phyloP scores from a whole-genome alignment of 2,329 filamentous ascomycete genomes.

The Elsinoe batatas region DNA sequence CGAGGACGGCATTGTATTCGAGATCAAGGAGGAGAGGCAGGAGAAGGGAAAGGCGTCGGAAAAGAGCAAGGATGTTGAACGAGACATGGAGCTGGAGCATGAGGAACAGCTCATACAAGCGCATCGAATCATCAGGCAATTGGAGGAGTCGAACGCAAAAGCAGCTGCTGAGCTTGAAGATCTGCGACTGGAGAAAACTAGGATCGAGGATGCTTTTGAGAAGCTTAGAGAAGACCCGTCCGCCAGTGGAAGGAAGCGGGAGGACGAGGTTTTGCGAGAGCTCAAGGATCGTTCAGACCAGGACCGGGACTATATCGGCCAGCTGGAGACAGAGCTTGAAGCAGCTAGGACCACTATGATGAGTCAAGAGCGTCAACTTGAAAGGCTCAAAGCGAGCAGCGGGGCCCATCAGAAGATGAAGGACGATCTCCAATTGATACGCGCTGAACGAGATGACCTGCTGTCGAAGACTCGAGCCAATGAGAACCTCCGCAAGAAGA shows the following conservation, averaged over 20 bases:
- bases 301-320: constrained; percentile 41
- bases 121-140: constrained; percentile 36
- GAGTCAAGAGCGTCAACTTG: constrained; percentile 37
- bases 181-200: constrained; percentile 32
- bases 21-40: constrained; percentile 19
- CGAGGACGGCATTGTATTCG: constrained; percentile 20
- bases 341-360: constrained; percentile 35
- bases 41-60: constrained; percentile 18
- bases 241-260: constrained; percentile 29
- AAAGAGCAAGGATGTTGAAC: constrained; percentile 16
- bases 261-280: constrained; percentile 36
- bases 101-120: constrained; percentile 42
- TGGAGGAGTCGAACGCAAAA: constrained; percentile 32
- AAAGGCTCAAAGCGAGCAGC: constrained; percentile 31
- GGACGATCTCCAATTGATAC: constrained; percentile 41
- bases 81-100: constrained; percentile 39
- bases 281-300: constrained; percentile 34
- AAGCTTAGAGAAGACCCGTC: constrained; percentile 38
- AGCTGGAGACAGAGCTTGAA: constrained; percentile 39
- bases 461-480: constrained; percentile 41
- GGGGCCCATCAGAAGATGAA: constrained; percentile 40
- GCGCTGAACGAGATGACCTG: constrained; percentile 41
- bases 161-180: constrained; percentile 35
- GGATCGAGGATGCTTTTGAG: constrained; percentile 40
- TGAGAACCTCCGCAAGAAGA: constrained; percentile 46